Evolutionary conservation across 116 monocot species (phyloP).

Genomic region (Papilionanthe hybrid): DNA sequence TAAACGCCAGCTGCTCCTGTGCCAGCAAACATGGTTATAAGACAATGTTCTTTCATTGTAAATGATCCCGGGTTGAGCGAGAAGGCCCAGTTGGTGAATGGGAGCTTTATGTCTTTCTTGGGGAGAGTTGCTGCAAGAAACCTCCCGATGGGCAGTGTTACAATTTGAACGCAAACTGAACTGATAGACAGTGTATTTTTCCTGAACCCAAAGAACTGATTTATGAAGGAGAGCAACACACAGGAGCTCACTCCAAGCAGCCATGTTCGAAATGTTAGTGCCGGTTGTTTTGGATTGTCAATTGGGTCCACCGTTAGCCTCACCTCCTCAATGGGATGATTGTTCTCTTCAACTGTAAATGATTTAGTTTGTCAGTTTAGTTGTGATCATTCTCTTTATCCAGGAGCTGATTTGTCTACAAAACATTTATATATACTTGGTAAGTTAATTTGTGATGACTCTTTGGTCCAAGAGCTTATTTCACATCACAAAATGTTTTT

Average conservation of each 20-base stretch:
- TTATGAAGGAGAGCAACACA: neutral
- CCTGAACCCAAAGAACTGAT: neutral
- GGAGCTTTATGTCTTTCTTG: neutral
- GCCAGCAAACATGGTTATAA: neutral
- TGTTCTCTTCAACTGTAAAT: neutral
- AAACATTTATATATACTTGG: too few relatives aligned
- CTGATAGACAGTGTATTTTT: neutral
- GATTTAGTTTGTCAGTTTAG: neutral
- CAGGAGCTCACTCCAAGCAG: neutral
- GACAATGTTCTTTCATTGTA: neutral
- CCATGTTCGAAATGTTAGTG: conserved; percentile 4
- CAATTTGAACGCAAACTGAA: neutral
- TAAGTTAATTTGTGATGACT: too few relatives aligned
- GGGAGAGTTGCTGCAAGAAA: neutral
- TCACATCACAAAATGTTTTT: too few relatives aligned
- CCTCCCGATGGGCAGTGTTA: neutral
- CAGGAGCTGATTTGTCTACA: too few relatives aligned
- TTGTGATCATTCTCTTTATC: too few relatives aligned
- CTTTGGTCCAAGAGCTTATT: too few relatives aligned
- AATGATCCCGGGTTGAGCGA: neutral
- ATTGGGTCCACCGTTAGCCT: neutral
- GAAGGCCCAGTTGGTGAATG: neutral
- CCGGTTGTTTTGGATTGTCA: neutral
- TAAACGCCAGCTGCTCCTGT: neutral
- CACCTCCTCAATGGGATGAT: conserved; percentile 9